These are phyloP conservation scores for Lentinula guzmanii DNA, from an alignment of 768 basidiomycete genomes.

Conservation along the genomic window DNA sequence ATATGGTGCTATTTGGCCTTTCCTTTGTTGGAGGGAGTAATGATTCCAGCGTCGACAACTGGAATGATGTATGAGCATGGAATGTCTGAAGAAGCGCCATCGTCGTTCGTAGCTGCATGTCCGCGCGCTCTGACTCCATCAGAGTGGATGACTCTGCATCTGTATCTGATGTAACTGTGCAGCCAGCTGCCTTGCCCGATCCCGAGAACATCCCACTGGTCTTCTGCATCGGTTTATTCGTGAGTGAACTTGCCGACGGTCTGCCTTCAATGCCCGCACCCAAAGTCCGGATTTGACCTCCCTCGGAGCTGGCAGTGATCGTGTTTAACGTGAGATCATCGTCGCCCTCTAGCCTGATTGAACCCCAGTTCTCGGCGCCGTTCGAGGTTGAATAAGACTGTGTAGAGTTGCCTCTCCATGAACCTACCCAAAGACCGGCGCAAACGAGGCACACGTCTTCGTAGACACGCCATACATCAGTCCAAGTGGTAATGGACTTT, in stretches of 20 bases:
- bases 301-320: neutral
- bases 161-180: constrained; percentile 17
- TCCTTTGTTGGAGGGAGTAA: constrained; percentile 19
- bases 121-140: constrained; percentile 15
- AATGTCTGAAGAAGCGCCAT: constrained; percentile 62
- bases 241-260: constrained; percentile 24
- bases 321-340: constrained; percentile 44
- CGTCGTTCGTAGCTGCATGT: constrained; percentile 37
- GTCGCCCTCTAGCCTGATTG: constrained; percentile 58
- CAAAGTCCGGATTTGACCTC: constrained; percentile 36
- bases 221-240: constrained; percentile 33
- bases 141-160: constrained; percentile 8
- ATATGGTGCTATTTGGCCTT: constrained; percentile 23
- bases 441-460: constrained; percentile 83
- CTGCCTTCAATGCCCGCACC: constrained; percentile 73
- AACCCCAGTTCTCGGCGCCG: constrained; percentile 49
- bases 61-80: constrained; percentile 58
- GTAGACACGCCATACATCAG: constrained; percentile 76
- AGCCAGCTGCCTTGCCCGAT: constrained; percentile 27
- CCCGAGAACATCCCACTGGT: constrained; percentile 46
- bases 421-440: constrained; percentile 76
- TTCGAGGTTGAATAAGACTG: constrained; percentile 44
- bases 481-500: constrained; percentile 47
- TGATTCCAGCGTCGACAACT: constrained; percentile 41
- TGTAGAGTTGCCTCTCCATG: constrained; percentile 48